phyloP scores from a whole-genome alignment of 805 yeast species.

The Komagataella pseudopastoris region DNA sequence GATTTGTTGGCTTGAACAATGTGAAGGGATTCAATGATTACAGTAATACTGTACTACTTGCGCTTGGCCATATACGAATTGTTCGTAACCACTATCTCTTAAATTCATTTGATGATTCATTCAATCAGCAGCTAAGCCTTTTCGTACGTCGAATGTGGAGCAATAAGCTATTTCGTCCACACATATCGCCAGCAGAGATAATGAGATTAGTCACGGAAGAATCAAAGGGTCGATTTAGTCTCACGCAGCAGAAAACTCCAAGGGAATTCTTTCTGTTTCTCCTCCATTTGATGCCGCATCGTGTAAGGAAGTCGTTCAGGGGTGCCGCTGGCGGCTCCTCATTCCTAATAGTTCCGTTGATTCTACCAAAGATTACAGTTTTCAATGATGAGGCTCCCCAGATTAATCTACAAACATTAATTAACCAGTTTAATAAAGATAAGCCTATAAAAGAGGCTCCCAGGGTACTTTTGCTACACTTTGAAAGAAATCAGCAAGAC shows the following conservation, averaged over 20 bases:
- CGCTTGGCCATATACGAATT: slow-evolving; percentile 36
- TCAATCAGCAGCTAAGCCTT: slow-evolving; percentile 29
- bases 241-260: slow-evolving; percentile 33
- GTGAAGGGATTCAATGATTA: slow-evolving; percentile 32
- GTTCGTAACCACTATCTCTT: slow-evolving; percentile 34
- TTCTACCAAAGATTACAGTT: slow-evolving; percentile 43
- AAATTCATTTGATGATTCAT: slow-evolving; percentile 15
- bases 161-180: slow-evolving; percentile 37
- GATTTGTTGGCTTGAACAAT: slow-evolving; percentile 54
- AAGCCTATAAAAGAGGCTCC: slow-evolving; percentile 30
- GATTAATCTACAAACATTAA: slow-evolving; percentile 26
- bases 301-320: slow-evolving; percentile 3
- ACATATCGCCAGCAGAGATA: slow-evolving; percentile 57
- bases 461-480: slow-evolving; percentile 36
- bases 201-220: slow-evolving; percentile 30
- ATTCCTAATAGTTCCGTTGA: slow-evolving; percentile 46
- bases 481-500: slow-evolving; percentile 26
- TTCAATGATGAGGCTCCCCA: slow-evolving; percentile 48
- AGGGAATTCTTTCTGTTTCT: slow-evolving; percentile 48
- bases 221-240: slow-evolving; percentile 29
- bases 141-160: slow-evolving; percentile 56
- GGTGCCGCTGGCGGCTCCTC: slow-evolving; percentile 14
- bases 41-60: slow-evolving; percentile 42
- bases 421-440: slow-evolving; percentile 23
- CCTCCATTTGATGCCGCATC: slow-evolving; percentile 27